Evolutionary conservation across 768 basidiomycete genomes (phyloP).

Genomic region (Lactarius deliciosus): DNA sequence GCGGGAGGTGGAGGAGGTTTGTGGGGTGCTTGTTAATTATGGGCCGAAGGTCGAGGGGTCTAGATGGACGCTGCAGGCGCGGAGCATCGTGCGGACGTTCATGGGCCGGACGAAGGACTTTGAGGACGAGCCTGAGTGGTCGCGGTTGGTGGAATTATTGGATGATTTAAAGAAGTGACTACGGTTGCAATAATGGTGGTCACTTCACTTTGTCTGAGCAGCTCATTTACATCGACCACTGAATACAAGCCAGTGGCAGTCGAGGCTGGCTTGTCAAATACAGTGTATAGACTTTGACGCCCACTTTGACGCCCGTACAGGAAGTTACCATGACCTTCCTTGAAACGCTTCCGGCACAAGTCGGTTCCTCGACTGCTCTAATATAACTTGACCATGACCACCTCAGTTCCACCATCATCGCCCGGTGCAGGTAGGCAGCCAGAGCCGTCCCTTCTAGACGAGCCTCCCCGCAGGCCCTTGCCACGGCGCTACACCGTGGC

Average conservation of each 20-base stretch:
- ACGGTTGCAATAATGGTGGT: no score
- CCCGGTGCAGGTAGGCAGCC: not conserved
- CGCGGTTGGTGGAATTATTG: conserved; percentile 59
- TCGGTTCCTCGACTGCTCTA: not conserved
- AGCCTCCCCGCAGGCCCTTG: conserved; percentile 42
- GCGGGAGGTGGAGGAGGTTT: conserved; percentile 76
- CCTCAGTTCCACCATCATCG: not conserved
- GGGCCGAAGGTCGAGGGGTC: conserved; percentile 61
- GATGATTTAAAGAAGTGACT: conserved; percentile 56
- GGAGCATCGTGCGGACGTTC: conserved; percentile 86
- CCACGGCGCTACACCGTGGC: conserved; percentile 55
- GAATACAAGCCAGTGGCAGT: not conserved
- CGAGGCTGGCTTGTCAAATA: not conserved
- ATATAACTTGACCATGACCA: conserved; percentile 9
- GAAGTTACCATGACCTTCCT: not conserved
- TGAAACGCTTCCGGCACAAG: not conserved
- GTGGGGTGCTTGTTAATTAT: conserved; percentile 79
- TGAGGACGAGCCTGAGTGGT: conserved; percentile 87
- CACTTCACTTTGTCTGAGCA: conserved; percentile 8
- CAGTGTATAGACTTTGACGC: not conserved
- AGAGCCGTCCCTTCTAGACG: not conserved
- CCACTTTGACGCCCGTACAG: not conserved
- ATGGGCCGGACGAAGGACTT: conserved; percentile 83
- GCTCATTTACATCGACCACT: not conserved
- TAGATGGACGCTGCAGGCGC: conserved; percentile 85